Conservation (phyloP, 768 basidiomycete genomes). For the Lyophyllum shimeji region DNA sequence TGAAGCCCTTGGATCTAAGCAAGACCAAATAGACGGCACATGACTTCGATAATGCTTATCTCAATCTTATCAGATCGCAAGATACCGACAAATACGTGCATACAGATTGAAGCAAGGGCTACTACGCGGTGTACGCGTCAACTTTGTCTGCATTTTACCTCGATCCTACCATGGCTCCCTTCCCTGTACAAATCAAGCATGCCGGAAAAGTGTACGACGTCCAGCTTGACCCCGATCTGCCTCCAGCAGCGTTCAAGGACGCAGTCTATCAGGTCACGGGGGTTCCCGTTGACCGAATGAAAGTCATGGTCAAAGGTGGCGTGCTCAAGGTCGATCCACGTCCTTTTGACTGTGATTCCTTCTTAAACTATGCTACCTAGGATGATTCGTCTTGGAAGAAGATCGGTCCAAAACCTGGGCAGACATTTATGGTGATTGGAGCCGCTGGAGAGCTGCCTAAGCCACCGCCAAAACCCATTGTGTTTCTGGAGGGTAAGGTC, state of each 20-base stretch:
- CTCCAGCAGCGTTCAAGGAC: conserved; percentile 78
- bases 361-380: conserved; percentile 33
- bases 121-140: conserved; percentile 25
- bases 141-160: conserved; percentile 4
- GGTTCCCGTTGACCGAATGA: conserved; percentile 90
- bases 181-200: conserved; percentile 87
- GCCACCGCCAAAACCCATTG: conserved; percentile 73
- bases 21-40: too few relatives aligned
- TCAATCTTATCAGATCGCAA: background rate
- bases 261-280: conserved; percentile 79
- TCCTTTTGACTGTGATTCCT: background rate
- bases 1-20: conserved; percentile 14
- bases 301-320: conserved; percentile 94
- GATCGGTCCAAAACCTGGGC: conserved; percentile 80
- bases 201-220: conserved; percentile 78
- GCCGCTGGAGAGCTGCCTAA: conserved; percentile 90
- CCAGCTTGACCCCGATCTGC: conserved; percentile 68
- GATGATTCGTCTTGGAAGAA: conserved; percentile 88
- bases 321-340: conserved; percentile 71
- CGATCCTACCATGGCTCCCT: conserved; percentile 51
- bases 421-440: conserved; percentile 92
- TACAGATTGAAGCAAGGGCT: background rate
- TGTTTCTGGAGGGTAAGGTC: conserved; percentile 80
- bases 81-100: conserved; percentile 11
- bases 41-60: background rate